Evolutionary conservation across 1,139 yeast genomes (phyloP).

Genomic region (Pichia sp.): DNA sequence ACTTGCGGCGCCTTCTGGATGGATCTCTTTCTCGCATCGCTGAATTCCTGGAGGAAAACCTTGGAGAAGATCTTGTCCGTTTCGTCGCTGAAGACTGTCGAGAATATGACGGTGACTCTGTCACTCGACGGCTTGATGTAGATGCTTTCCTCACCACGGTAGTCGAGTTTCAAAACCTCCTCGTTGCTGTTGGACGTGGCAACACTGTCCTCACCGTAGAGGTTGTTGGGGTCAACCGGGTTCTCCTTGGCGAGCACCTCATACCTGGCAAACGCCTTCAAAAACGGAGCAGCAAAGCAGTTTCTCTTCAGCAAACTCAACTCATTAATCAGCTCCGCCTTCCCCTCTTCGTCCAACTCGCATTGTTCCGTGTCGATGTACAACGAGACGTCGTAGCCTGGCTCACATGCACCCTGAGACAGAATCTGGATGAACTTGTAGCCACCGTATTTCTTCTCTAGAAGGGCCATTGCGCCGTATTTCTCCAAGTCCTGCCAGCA

Average conservation of each 20-base stretch:
- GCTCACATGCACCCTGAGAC: slow-evolving; percentile 45
- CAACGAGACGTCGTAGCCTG: slow-evolving; percentile 79
- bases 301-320: slow-evolving; percentile 77
- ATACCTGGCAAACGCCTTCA: slow-evolving; percentile 75
- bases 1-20: slow-evolving; percentile 99
- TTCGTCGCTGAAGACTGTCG: slow-evolving; percentile 92
- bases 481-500: slow-evolving; percentile 69
- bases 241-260: slow-evolving; percentile 58
- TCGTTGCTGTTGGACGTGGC: slow-evolving; percentile 42
- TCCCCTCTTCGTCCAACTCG: slow-evolving; percentile 40
- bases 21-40: slow-evolving; percentile 92
- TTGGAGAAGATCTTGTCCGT: slow-evolving; percentile 94
- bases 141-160: slow-evolving; percentile 91
- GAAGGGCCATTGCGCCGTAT: slow-evolving; percentile 56
- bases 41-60: slow-evolving; percentile 94
- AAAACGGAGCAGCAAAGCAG: slow-evolving; percentile 90
- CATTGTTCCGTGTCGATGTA: slow-evolving; percentile 52
- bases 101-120: slow-evolving; percentile 93
- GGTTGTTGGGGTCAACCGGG: slow-evolving; percentile 39
- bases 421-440: slow-evolving; percentile 31
- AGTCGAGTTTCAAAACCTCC: slow-evolving; percentile 68
- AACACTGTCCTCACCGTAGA: slow-evolving; percentile 43
- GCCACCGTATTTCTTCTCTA: slow-evolving; percentile 40
- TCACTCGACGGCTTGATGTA: slow-evolving; percentile 90
- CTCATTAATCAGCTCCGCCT: slow-evolving; percentile 39